Conservation (phyloP, 257 asterid genomes). For the Fraxinus excelsior region DNA sequence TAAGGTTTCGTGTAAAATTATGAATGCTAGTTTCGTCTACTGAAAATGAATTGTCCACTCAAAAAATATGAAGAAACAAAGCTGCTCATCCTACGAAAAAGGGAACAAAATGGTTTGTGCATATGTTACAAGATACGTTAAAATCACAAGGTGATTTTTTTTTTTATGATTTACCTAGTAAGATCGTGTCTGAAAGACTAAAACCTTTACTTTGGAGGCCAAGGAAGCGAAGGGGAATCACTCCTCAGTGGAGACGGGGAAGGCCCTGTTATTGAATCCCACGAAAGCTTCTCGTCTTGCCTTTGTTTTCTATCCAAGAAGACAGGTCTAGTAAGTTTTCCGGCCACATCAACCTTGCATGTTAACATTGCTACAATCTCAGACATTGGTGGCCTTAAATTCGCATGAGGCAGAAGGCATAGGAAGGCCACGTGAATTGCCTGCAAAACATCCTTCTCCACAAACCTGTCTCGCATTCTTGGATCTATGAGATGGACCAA, state of each 20-base stretch:
- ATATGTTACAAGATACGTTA: slow-evolving; percentile 15
- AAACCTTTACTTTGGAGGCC: slow-evolving; percentile 29
- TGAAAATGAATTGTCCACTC: too few species aligned
- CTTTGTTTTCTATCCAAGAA: slow-evolving; percentile 57
- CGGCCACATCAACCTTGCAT: slow-evolving; percentile 49
- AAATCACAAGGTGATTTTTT: slow-evolving; percentile 3
- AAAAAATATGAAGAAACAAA: too few species aligned
- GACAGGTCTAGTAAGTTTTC: slow-evolving; percentile 50
- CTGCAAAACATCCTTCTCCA: slow-evolving; percentile 54
- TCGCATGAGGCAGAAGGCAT: slow-evolving; percentile 68
- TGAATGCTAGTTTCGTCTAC: too few species aligned
- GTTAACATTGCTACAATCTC: slow-evolving; percentile 73
- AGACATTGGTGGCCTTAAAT: slow-evolving; percentile 80
- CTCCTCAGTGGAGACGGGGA: slow-evolving; percentile 61
- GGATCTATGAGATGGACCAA: slow-evolving; percentile 64
- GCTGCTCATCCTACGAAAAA: too few species aligned
- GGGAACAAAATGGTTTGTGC: slow-evolving; percentile 9
- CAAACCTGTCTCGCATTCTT: slow-evolving; percentile 38
- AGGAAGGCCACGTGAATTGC: slow-evolving; percentile 55
- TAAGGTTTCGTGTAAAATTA: too few species aligned
- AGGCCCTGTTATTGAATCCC: slow-evolving; percentile 65
- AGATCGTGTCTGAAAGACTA: background rate
- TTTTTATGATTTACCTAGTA: background rate
- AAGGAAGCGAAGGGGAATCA: slow-evolving; percentile 49
- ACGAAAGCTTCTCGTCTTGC: slow-evolving; percentile 40